phyloP scores from a whole-genome alignment of 1,284 basidiomycete genomes.

The Albatrellus sp. region DNA sequence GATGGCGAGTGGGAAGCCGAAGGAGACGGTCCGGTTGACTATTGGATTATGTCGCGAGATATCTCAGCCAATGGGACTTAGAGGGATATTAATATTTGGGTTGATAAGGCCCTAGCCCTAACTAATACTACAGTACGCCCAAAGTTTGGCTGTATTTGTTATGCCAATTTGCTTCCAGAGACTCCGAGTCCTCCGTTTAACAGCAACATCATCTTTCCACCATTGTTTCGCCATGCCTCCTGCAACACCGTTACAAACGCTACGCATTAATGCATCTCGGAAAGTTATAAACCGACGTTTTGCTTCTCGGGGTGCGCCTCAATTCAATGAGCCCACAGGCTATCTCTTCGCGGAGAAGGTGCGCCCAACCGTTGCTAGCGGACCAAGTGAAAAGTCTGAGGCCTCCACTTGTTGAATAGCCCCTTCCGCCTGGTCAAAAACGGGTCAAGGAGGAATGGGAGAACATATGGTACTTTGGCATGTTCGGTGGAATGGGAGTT shows the following conservation, averaged over 20 bases:
- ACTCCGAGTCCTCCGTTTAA: not conserved
- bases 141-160: not conserved
- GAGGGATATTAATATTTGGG: too few species aligned
- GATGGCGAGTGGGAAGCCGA: slow-evolving; percentile 6
- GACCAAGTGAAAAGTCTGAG: not conserved
- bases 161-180: not conserved
- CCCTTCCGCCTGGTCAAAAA: slow-evolving; percentile 68
- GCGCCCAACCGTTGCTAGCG: slow-evolving; percentile 13
- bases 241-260: slow-evolving; percentile 7
- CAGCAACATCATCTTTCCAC: not conserved
- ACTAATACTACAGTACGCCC: too few species aligned
- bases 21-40: slow-evolving; percentile 31
- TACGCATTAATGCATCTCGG: slow-evolving; percentile 5
- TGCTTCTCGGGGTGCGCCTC: slow-evolving; percentile 59
- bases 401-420: slow-evolving; percentile 26
- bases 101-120: too few species aligned
- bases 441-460: slow-evolving; percentile 85
- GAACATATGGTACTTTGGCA: slow-evolving; percentile 77
- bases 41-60: slow-evolving; percentile 40
- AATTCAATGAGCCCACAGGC: slow-evolving; percentile 82
- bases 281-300: slow-evolving; percentile 28
- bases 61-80: slow-evolving; percentile 3
- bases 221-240: slow-evolving; percentile 5
- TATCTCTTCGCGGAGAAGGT: slow-evolving; percentile 87
- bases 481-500: slow-evolving; percentile 81